Base-by-base conservation (phyloP, 805 yeast genomes). In the Pichia nanzhaoensis region DNA sequence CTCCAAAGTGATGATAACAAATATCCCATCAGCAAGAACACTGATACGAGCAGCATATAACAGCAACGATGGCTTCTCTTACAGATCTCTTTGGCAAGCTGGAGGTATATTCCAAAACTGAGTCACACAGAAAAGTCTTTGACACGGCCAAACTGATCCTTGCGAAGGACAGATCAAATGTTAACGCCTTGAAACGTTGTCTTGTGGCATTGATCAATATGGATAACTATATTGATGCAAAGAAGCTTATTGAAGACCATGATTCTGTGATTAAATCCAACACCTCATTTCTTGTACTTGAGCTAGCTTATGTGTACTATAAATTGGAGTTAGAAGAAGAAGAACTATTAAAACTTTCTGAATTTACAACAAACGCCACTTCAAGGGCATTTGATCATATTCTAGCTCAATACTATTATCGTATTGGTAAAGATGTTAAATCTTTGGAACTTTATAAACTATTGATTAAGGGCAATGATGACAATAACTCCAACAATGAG, bases 291-390 rank as follows among this genome's bases (percentile, higher is more conserved):
- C 66, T 65, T 16, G 55, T 70, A 2, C 56, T 81, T 48, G 85
- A 78, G 55, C 65, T 68, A 24, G 78, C 81, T 3, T 83, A 84
- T 54, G 66, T 80, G 7, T 71, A 71, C 55, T 83, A 84, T 62
- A 76, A 80, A 50, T 54, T 73, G 5, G 66, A 69, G 43, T 59
- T 64, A 42, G 56, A 55, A 9, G 55, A 58, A 12, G 60, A 54
- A 1, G 32, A 38, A 7, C 10, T 38, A 24, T 8, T 27, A 14
- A 50, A 17, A 10, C 42, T 44, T 14, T 17, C n/a, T 3, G 27
- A 30, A 10, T 34, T 39, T 8, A 40, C 20, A 20, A 17, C 22
- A 7, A 20, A 20, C 4, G 10, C 37, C 9, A 30, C 16, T 20
- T 13, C 37, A 21, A 66, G 72, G 54, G 78, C 77, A 1, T 51